Evolutionary conservation across 179 eudicot species (phyloP), one percentile per base, ranked within the genome.

Genomic region (Spergularia azorica): DNA sequence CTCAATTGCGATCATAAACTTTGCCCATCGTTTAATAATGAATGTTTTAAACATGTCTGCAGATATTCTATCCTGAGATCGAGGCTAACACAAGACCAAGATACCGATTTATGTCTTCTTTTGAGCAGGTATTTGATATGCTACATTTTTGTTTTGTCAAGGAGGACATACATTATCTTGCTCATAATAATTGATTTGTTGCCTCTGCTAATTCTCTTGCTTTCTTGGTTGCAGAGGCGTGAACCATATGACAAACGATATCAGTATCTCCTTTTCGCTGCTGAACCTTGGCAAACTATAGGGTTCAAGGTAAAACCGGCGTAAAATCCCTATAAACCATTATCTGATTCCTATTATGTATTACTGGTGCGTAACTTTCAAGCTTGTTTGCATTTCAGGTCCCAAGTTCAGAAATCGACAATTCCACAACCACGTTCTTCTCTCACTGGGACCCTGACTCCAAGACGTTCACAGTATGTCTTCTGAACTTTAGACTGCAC

Each of bases 391-490:
- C 21, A 32, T 79, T 67, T 41, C 82, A 95, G 98, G 98, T 95
- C 82, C 97, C 97, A 5, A 91, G 97, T 87, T 91, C 91, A 26
- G 97, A 95, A 78, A 90, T 95, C 73, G 98, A 93, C 87, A 95
- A 95, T 79, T 91, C 98, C 71, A 93, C 97, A 60, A 85, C 97
- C n/a, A 93, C 91, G 80, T 95, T 95, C 81, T 95, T 95, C 87
- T 91, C 98, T 36, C 98, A 95, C 71, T 91, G 97, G 96, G 97
- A 95, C 72, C 97, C 93, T 20, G 98, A 95, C 88, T 91, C 98
- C 43, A 93, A 95, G 83, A 95, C 90, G 97, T 95, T 95, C 80
- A 95, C 93, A 74, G 96, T 90, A 75, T 11, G 87, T 71, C 72
- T 70, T 51, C 18, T 15, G 52, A 67, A 6, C 46, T 67, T 67